These are phyloP conservation scores for Paramecium bursaria DNA, from an alignment of 73 alveolate species.

Conservation along the genomic window DNA sequence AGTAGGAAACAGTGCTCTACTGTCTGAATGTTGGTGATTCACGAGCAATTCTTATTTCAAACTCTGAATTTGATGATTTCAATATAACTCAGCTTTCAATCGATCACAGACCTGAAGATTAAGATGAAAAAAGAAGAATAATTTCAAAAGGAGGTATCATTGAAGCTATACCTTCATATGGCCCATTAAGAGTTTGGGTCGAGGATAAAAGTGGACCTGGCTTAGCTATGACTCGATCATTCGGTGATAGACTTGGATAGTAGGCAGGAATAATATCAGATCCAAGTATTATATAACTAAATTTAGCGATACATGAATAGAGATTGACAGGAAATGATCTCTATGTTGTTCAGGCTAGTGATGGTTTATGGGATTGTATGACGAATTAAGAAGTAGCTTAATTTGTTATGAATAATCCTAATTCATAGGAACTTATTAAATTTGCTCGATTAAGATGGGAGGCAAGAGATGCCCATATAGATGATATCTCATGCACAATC, in stretches of 20 bases:
- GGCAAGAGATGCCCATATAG: too few species aligned
- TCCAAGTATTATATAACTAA: conserved; percentile 51
- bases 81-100: too few species aligned
- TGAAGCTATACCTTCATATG: conserved; percentile 78
- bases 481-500: too few species aligned
- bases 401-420: too few species aligned
- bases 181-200: conserved; percentile 79
- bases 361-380: conserved; percentile 70
- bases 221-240: conserved; percentile 74
- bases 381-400: conserved; percentile 67
- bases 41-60: conserved; percentile 81
- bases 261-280: conserved; percentile 72
- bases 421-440: too few species aligned
- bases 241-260: conserved; percentile 73
- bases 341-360: conserved; percentile 63
- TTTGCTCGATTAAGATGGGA: too few species aligned
- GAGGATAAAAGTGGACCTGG: conserved; percentile 73
- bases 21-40: conserved; percentile 93
- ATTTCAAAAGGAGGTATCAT: conserved; percentile 86
- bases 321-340: background rate
- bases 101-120: conserved; percentile 97
- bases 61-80: conserved; percentile 5
- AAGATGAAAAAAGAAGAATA: conserved; percentile 93
- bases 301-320: background rate
- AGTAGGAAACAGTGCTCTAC: conserved; percentile 40